Evolutionary conservation across 2,329 filamentous ascomycete genomes (phyloP).

Genomic region (Hypoxylon rubiginosum): DNA sequence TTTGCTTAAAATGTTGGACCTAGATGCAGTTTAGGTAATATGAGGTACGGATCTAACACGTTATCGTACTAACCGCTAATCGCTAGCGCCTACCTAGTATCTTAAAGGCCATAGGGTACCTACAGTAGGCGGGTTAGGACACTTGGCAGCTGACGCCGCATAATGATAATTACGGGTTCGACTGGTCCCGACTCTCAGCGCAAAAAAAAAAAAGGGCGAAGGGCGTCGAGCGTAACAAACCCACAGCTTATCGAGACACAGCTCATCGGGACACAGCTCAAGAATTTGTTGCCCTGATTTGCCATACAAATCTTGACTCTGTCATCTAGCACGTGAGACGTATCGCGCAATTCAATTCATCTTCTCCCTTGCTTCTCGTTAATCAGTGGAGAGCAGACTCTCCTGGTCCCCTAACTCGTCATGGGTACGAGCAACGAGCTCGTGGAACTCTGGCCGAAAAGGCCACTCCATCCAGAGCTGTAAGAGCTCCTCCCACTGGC

Average conservation of each 20-base stretch:
- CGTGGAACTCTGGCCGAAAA: constrained; percentile 65
- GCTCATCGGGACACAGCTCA: too few species aligned
- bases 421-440: constrained; percentile 60
- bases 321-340: not conserved
- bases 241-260: too few species aligned
- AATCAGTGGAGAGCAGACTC: not conserved
- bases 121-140: not conserved
- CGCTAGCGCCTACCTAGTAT: not conserved
- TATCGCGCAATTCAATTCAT: not conserved
- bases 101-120: not conserved
- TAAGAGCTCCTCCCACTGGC: constrained; percentile 70
- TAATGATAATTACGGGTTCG: not conserved
- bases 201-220: too few species aligned
- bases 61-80: not conserved
- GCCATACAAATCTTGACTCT: not conserved
- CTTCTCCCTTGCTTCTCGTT: not conserved
- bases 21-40: too few species aligned
- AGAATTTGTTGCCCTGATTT: not conserved
- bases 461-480: constrained; percentile 76
- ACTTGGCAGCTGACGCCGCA: not conserved
- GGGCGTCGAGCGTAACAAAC: too few species aligned
- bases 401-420: constrained; percentile 51
- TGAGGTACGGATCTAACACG: too few species aligned
- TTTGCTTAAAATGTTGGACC: too few species aligned
- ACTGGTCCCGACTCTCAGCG: not conserved